phyloP scores from a whole-genome alignment of 371 early-diverging fungal species.

The Gilbertella persicaria region DNA sequence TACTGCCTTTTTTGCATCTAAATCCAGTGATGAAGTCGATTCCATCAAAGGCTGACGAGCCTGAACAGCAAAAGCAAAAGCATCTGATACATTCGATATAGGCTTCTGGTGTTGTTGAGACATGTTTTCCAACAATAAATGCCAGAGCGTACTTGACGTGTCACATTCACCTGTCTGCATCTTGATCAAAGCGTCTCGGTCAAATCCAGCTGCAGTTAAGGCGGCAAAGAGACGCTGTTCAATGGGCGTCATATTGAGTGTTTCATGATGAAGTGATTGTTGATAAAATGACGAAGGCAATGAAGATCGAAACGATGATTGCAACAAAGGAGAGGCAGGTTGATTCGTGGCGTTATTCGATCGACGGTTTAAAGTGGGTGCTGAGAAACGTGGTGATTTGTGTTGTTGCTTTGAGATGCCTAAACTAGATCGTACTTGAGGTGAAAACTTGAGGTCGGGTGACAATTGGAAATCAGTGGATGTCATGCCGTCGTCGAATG shows the following conservation, averaged over 20 bases:
- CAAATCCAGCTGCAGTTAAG: slow-evolving; percentile 66
- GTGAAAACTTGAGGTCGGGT: slow-evolving; percentile 20
- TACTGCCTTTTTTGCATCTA: background rate
- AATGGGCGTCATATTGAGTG: slow-evolving; percentile 35
- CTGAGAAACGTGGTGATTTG: slow-evolving; percentile 40
- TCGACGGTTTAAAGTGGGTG: slow-evolving; percentile 28
- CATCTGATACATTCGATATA: slow-evolving; percentile 18
- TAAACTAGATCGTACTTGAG: slow-evolving; percentile 30
- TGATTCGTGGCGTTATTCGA: too few relatives aligned
- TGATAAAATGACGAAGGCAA: slow-evolving; percentile 13
- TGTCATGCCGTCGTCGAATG: background rate
- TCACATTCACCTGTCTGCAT: slow-evolving; percentile 71
- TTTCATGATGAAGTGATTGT: slow-evolving; percentile 24
- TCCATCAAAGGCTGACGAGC: background rate
- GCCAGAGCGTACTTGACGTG: slow-evolving; percentile 72
- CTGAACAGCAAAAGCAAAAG: slow-evolving; percentile 22
- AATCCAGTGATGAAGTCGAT: background rate
- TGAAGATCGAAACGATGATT: slow-evolving; percentile 20
- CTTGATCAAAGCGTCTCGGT: slow-evolving; percentile 59
- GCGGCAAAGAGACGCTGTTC: slow-evolving; percentile 54
- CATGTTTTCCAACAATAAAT: slow-evolving; percentile 59
- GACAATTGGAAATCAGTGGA: background rate
- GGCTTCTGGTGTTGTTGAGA: slow-evolving; percentile 1
- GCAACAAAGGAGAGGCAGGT: slow-evolving; percentile 13
- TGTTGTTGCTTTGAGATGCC: slow-evolving; percentile 14